These are phyloP conservation scores for Calonectria honghensis DNA, from an alignment of 2,329 filamentous ascomycete genomes.

Conservation along the genomic window DNA sequence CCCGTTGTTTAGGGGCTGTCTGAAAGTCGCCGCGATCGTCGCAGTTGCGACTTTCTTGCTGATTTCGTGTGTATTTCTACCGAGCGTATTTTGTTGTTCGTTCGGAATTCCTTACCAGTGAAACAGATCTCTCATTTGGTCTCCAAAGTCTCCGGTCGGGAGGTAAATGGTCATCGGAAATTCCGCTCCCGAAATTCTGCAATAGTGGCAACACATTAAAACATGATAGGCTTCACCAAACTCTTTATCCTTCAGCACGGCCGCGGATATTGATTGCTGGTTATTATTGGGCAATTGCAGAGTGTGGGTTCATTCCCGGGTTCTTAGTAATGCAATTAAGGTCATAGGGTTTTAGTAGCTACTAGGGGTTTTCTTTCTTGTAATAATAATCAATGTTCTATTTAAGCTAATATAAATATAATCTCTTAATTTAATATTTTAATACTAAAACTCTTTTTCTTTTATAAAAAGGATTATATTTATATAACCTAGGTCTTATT, in stretches of 20 bases:
- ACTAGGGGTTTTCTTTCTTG: too few species aligned
- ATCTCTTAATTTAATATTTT: too few species aligned
- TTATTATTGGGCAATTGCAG: background rate
- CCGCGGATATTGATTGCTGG: background rate
- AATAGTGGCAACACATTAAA: background rate
- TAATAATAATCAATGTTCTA: too few species aligned
- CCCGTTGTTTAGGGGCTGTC: background rate
- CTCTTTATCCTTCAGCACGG: background rate
- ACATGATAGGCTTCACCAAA: background rate
- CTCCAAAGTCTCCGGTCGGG: background rate
- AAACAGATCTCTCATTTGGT: background rate
- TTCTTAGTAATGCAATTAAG: too few species aligned
- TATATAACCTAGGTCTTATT: too few species aligned
- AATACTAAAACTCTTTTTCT: too few species aligned
- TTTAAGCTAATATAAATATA: too few species aligned
- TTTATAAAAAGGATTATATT: too few species aligned
- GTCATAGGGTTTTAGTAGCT: too few species aligned
- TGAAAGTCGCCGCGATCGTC: background rate
- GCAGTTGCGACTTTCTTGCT: background rate
- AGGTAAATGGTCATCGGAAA: background rate
- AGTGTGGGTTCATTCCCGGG: too few species aligned
- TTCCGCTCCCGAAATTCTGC: background rate
- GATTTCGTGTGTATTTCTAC: background rate
- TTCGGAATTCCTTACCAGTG: background rate
- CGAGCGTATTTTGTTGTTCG: background rate